phyloP scores from a whole-genome alignment of 257 asterid genomes.

The Agastache rugosa region DNA sequence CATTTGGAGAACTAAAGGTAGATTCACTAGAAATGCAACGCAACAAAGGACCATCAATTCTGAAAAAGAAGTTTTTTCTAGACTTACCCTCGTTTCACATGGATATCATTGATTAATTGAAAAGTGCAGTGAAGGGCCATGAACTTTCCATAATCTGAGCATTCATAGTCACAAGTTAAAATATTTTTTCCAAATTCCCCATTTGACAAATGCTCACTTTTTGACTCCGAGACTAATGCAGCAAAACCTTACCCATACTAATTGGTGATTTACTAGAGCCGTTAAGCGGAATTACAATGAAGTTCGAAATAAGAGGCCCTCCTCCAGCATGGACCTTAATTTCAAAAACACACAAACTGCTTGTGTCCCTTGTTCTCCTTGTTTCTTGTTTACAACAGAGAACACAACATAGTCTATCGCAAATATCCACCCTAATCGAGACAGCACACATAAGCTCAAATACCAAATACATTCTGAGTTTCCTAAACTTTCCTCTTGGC shows the following conservation, averaged over 20 bases:
- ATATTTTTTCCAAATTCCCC: background rate
- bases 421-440: background rate
- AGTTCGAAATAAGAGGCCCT: background rate
- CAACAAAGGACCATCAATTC: slow-evolving; percentile 12
- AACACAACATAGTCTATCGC: background rate
- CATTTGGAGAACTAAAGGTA: background rate
- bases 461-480: slow-evolving; percentile 4
- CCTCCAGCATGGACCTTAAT: background rate
- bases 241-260: slow-evolving; percentile 22
- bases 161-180: background rate
- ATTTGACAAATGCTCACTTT: background rate
- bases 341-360: too few relatives aligned
- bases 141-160: background rate
- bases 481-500: background rate
- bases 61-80: slow-evolving; percentile 6
- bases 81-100: slow-evolving; percentile 2
- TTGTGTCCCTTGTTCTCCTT: background rate
- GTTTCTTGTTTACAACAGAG: background rate
- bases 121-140: background rate
- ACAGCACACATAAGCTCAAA: slow-evolving; percentile 1
- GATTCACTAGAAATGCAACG: background rate
- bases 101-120: background rate
- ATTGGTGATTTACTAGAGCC: background rate
- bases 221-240: background rate
- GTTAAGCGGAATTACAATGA: background rate